Evolutionary conservation across 108 stramenopile genomes (phyloP).

Genomic region (Asterionellopsis glacialis): DNA sequence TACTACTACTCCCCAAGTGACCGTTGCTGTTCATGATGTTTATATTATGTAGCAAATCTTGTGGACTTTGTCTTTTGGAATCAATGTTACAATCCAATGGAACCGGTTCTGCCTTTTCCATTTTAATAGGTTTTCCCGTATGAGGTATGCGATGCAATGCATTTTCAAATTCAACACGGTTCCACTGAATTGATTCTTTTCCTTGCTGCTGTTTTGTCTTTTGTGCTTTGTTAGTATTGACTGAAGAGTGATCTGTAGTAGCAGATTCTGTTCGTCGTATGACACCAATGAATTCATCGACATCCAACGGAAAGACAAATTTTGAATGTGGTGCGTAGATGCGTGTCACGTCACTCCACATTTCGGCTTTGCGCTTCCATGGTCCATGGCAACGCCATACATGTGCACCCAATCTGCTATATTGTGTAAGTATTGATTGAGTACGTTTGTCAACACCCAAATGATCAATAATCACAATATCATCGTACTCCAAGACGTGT

Average conservation of each 20-base stretch:
- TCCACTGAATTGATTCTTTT: not conserved
- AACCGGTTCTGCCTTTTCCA: not conserved
- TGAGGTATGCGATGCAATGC: not conserved
- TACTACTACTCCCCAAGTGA: too few species aligned
- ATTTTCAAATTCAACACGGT: not conserved
- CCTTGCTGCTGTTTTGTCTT: not conserved
- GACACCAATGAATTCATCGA: conserved; percentile 1
- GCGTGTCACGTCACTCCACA: conserved; percentile 1
- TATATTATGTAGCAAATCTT: not conserved
- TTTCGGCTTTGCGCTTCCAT: not conserved
- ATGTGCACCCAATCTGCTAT: not conserved
- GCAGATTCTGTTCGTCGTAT: not conserved
- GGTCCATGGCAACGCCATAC: not conserved
- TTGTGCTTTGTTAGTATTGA: too few species aligned
- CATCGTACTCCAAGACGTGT: not conserved
- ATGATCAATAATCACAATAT: conserved; percentile 2
- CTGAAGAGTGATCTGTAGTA: too few species aligned
- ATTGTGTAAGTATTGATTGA: too few species aligned
- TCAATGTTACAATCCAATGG: conserved; percentile 3
- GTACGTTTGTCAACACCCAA: not conserved
- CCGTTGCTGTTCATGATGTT: too few species aligned
- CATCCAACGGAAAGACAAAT: conserved; percentile 2
- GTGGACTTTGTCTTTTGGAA: not conserved
- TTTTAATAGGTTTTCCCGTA: not conserved
- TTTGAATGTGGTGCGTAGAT: not conserved